These are phyloP conservation scores for Blepharisma stoltei DNA, from an alignment of 73 alveolate genomes.

Conservation along the genomic window DNA sequence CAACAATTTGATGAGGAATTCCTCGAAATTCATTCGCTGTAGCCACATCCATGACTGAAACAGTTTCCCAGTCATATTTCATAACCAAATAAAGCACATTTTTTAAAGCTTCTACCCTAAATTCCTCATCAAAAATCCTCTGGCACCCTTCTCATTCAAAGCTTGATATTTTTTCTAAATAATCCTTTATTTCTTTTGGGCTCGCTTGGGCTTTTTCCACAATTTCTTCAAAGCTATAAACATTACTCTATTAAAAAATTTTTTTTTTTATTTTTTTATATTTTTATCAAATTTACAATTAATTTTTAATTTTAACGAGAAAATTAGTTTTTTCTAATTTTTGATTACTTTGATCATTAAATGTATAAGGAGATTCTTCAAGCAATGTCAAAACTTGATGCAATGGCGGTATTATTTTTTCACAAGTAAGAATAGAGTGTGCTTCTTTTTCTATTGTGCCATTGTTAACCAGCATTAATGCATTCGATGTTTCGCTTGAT, in stretches of 20 bases:
- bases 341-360: background rate
- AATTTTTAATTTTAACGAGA: too few species aligned
- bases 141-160: slow-evolving; percentile 4
- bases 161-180: background rate
- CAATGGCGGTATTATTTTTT: slow-evolving; percentile 21
- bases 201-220: slow-evolving; percentile 18
- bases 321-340: background rate
- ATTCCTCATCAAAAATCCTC: slow-evolving; percentile 23
- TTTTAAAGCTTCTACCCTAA: background rate
- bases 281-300: too few species aligned
- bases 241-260: too few species aligned
- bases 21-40: background rate
- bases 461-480: background rate
- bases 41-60: background rate
- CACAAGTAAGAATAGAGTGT: background rate
- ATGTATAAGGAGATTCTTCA: slow-evolving; percentile 23
- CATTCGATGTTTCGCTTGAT: slow-evolving; percentile 4
- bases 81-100: background rate
- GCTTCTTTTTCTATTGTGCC: background rate
- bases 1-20: slow-evolving; percentile 7
- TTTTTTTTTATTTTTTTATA: too few species aligned
- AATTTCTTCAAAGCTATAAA: background rate
- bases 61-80: slow-evolving; percentile 1
- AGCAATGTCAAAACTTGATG: background rate
- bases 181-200: background rate